phyloP scores from a whole-genome alignment of 2,329 filamentous ascomycete genomes.

The Clathrospora elynae region DNA sequence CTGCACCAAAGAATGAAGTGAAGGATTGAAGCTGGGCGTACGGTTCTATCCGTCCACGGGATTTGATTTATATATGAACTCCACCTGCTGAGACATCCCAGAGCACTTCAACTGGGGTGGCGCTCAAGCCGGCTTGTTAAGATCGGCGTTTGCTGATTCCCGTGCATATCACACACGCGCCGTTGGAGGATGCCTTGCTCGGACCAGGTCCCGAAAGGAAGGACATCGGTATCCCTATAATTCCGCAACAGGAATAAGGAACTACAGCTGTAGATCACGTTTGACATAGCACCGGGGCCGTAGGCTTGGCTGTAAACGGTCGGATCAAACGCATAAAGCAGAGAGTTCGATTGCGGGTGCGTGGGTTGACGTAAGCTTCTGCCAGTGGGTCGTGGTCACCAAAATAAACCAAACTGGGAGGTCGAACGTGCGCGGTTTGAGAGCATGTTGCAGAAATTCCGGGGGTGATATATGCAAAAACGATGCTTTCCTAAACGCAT shows the following conservation, averaged over 20 bases:
- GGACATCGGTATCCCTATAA: conserved; percentile 27
- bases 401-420: conserved; percentile 26
- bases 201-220: conserved; percentile 26
- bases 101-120: conserved; percentile 18
- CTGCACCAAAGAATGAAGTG: conserved; percentile 39
- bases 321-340: conserved; percentile 43
- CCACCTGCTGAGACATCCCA: conserved; percentile 6
- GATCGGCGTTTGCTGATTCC: conserved; percentile 30
- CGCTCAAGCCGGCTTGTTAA: conserved; percentile 18
- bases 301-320: conserved; percentile 33
- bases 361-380: conserved; percentile 24
- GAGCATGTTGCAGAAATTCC: conserved; percentile 41
- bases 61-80: conserved; percentile 31
- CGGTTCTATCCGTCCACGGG: conserved; percentile 14
- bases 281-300: conserved; percentile 21
- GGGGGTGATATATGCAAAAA: conserved; percentile 26
- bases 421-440: conserved; percentile 43
- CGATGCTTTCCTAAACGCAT: conserved; percentile 44
- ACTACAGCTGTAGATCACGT: conserved; percentile 23
- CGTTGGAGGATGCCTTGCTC: conserved; percentile 41
- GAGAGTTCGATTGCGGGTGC: conserved; percentile 15
- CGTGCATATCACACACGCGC: conserved; percentile 42
- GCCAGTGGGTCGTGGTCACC: conserved; percentile 26
- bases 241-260: conserved; percentile 37
- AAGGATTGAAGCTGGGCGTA: conserved; percentile 25